Evolutionary conservation across 1,139 yeast species (phyloP), one percentile per base, ranked within the genome.

Genomic region (Diutina scorzettiae): DNA sequence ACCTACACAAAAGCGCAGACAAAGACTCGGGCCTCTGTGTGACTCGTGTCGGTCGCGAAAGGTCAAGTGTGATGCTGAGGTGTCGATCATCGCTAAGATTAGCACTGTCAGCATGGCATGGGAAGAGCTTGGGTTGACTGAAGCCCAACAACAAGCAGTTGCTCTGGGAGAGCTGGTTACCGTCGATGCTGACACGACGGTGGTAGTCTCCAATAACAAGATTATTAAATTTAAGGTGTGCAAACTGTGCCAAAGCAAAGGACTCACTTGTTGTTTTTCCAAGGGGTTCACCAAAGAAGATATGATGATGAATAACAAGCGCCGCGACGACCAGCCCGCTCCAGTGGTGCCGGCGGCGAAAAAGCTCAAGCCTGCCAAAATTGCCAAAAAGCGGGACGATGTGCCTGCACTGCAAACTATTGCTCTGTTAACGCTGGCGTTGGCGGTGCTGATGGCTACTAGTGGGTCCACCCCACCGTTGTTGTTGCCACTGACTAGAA

Each of bases 21-120:
- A 81, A 57, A 62, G 91, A 47, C 64, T 75, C 19, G 89, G 91
- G 0, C 89, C 89, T 8, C 76, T 83, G 41, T 81, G 91, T 58
- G 89, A 81, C 55, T 63, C 73, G 37, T 81, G 91, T 56, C 65
- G 87, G 43, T 56, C 72, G n/a, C 69, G 85, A 47, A 81, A 81
- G 57, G 82, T 80, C 46, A 81, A 79, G 57, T 81, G 91, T 59
- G 78, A 81, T 53, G 85, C 89, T 2, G 78, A 72, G 49, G 76
- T 80, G 37, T 43, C 46, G 9, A 41, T 49, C 28, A 14, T 34
- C 20, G 39, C 39, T 18, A 34, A 34, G 25, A 11, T 12, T 19
- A 12, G 9, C 24, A 23, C 19, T 19, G 28, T 14, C 8, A 12
- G n/a, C n/a, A 28, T 17, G 17, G 25, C 25, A 3, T 12, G 12